Percentiles rank a stretch among this genome's conserved stretches.
These are phyloP conservation scores for Penicillium taxi DNA, from an alignment of 495 filamentous ascomycete species.

Conservation along the genomic window DNA sequence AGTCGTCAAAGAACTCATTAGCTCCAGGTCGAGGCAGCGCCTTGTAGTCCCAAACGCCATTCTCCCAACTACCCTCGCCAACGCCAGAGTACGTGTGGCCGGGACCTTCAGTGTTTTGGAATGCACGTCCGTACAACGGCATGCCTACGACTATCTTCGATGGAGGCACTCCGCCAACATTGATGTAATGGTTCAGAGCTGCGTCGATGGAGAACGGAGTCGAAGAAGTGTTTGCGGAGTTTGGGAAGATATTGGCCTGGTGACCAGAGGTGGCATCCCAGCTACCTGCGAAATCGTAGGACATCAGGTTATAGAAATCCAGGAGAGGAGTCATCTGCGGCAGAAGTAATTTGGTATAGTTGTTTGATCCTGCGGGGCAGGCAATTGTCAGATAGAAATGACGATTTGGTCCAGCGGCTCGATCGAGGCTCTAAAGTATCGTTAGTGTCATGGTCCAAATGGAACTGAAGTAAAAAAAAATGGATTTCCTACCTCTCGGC, in stretches of 20 bases:
- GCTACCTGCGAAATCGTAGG: slow-evolving; percentile 70
- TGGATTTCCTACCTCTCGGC: slow-evolving; percentile 41
- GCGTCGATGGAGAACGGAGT: slow-evolving; percentile 49
- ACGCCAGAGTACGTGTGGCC: slow-evolving; percentile 62
- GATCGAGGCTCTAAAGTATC: slow-evolving; percentile 45
- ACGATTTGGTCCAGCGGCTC: slow-evolving; percentile 45
- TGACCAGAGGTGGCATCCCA: slow-evolving; percentile 73
- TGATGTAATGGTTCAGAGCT: slow-evolving; percentile 54
- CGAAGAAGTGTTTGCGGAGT: slow-evolving; percentile 41
- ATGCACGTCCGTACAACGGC: slow-evolving; percentile 83
- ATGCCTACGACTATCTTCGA: slow-evolving; percentile 76
- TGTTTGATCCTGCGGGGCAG: slow-evolving; percentile 47
- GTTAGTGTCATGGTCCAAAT: slow-evolving; percentile 4
- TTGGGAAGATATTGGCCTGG: slow-evolving; percentile 67
- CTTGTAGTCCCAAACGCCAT: slow-evolving; percentile 78
- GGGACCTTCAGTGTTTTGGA: slow-evolving; percentile 63
- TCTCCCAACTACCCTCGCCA: slow-evolving; percentile 62
- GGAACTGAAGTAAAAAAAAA: not conserved
- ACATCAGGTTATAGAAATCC: slow-evolving; percentile 79
- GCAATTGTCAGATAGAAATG: slow-evolving; percentile 75
- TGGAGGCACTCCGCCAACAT: slow-evolving; percentile 47
- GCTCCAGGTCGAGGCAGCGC: slow-evolving; percentile 46
- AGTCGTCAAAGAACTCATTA: slow-evolving; percentile 28
- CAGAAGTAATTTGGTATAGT: slow-evolving; percentile 63
- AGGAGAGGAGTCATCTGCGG: slow-evolving; percentile 62